A percentile compares a stretch with the other conserved stretches of the same genome.
phyloP scores from a whole-genome alignment of 2,329 filamentous ascomycete genomes.

The Exophiala sideris region DNA sequence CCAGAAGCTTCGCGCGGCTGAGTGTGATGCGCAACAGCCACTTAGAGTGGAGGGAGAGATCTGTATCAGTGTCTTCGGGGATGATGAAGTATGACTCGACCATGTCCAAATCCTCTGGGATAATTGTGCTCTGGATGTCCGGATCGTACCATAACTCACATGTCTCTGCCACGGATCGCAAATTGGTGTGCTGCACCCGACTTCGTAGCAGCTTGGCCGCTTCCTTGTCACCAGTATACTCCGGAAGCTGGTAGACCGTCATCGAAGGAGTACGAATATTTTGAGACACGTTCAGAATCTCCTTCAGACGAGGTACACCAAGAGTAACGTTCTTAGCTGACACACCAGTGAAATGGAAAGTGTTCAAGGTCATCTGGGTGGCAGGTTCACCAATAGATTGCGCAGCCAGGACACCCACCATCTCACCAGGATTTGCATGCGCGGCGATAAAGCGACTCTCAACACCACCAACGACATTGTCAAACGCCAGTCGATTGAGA shows the following conservation, averaged over 20 bases:
- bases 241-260: conserved; percentile 76
- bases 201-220: conserved; percentile 82
- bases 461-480: conserved; percentile 86
- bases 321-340: conserved; percentile 99
- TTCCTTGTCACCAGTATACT: conserved; percentile 64
- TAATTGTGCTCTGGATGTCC: conserved; percentile 78
- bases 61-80: conserved; percentile 72
- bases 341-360: conserved; percentile 99
- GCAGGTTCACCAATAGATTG: conserved; percentile 98
- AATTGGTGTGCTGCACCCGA: conserved; percentile 87
- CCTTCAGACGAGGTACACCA: conserved; percentile 97
- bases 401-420: conserved; percentile 96
- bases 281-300: conserved; percentile 95
- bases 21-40: conserved; percentile 94
- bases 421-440: conserved; percentile 88
- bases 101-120: conserved; percentile 85
- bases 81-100: conserved; percentile 96
- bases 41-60: conserved; percentile 69
- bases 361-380: conserved; percentile 99
- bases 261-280: conserved; percentile 99
- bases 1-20: conserved; percentile 88
- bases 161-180: conserved; percentile 83
- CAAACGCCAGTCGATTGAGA: conserved; percentile 85
- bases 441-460: conserved; percentile 84
- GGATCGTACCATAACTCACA: conserved; percentile 99